Conservation (phyloP, 768 basidiomycete genomes). For the Fibroporia radiculosa region DNA sequence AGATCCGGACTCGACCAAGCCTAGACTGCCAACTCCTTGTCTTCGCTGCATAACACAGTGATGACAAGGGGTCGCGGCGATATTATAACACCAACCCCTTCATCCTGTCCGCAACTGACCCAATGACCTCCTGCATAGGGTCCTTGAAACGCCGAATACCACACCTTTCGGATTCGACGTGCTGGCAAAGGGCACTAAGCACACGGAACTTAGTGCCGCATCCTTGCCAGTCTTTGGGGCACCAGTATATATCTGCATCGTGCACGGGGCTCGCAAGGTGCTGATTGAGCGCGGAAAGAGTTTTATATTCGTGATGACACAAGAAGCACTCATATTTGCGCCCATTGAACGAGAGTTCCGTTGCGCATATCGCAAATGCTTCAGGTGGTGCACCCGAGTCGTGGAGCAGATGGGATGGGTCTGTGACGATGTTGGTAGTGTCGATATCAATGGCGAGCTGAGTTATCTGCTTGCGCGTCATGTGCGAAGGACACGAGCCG, state of each 20-base stretch:
- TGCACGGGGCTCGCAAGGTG: slow-evolving; percentile 62
- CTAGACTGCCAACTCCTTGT: no score
- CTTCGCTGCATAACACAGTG: no score
- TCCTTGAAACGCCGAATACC: slow-evolving; percentile 41
- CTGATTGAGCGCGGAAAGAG: slow-evolving; percentile 43
- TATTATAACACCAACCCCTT: no score
- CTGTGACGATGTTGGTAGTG: slow-evolving; percentile 41
- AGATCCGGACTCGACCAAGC: no score
- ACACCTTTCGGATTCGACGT: slow-evolving; percentile 59
- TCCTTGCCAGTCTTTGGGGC: slow-evolving; percentile 31
- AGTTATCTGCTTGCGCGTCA: slow-evolving; percentile 33
- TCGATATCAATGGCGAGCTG: slow-evolving; percentile 36
- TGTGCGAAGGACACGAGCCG: slow-evolving; percentile 46
- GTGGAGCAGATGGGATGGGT: slow-evolving; percentile 44
- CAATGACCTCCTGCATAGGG: slow-evolving; percentile 23
- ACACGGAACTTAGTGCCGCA: slow-evolving; percentile 40
- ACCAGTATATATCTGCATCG: slow-evolving; percentile 43
- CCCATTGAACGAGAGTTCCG: slow-evolving; percentile 35
- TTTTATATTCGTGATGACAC: slow-evolving; percentile 38
- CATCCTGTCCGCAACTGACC: no score
- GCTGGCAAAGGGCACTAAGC: slow-evolving; percentile 53
- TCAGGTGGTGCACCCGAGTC: slow-evolving; percentile 17
- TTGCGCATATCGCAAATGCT: slow-evolving; percentile 33
- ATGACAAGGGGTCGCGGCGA: no score
- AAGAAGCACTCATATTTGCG: slow-evolving; percentile 54